Evolutionary conservation across 176 grass and related monocot genomes (phyloP), one percentile per base, ranked within the genome.

Genomic region (Saccharum spontaneum): DNA sequence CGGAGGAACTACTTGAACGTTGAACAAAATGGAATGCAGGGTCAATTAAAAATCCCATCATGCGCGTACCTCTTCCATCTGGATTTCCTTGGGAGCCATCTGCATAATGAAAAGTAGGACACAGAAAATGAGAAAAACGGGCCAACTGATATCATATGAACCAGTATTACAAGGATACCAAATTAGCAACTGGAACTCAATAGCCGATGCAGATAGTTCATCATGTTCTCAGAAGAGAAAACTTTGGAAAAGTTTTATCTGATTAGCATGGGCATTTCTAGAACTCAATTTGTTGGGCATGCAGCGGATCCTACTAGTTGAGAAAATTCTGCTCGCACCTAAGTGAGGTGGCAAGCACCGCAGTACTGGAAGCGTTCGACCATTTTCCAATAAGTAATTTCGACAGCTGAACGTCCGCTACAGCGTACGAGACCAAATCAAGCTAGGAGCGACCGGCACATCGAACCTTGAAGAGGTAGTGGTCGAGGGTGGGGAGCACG

Each of bases 391-490:
- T 14, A 10, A 15, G 9, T 10, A 26, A 13, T 60, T 11, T 44
- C 36, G 30, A 84, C 57, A 26, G 18, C 66, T 73, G 44, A 67
- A 28, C 45, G 4, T 79, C 6, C 18, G 77, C 44, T 45, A 41
- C 50, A 74, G 26, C 26, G 30, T 37, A 24, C 2, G 11, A 39
- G 3, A 24, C 7, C 7, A 12, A 85, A 44, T 72, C 65, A 71
- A 64, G 28, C 44, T 12, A 82, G 1, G 49, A 72, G 40, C 30
- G 67, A 79, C 41, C 1, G 38, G 69, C 9, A 57, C 20, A 64
- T 59, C 31, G 81, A n/a, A 91, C 95, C 95, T 98, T 93, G 89
- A 98, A 98, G 28, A 98, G 87, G 89, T 73, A 90, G 78, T 98
- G 93, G 59, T 98, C 95, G 67, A 98, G 93, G 39, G 87, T 82